Evolutionary conservation across 345 rosid species (phyloP).

Genomic region (Eucalyptus cloeziana): DNA sequence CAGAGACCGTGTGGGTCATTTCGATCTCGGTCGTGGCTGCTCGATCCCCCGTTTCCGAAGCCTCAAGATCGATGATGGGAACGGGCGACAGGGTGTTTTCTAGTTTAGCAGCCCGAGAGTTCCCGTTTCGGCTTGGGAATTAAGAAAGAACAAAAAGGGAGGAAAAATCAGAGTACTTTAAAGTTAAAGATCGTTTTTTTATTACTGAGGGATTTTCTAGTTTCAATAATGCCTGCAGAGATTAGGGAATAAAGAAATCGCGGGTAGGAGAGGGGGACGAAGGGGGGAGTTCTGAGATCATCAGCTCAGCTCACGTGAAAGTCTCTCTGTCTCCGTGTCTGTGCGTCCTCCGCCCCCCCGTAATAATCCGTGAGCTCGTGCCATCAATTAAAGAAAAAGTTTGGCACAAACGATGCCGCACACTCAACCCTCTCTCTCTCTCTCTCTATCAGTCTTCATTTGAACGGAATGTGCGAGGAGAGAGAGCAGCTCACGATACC

Average conservation of each 20-base stretch:
- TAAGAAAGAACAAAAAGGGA: not conserved
- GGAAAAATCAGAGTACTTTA: not conserved
- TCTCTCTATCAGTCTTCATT: not conserved
- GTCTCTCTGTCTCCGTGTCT: not conserved
- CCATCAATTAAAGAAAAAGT: not conserved
- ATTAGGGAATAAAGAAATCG: not conserved
- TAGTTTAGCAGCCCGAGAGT: not conserved
- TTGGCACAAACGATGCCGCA: not conserved
- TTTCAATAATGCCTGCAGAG: not conserved
- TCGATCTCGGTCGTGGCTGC: not conserved
- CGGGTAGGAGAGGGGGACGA: not conserved
- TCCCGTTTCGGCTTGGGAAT: not conserved
- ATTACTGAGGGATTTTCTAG: not conserved
- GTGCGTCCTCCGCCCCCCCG: not conserved
- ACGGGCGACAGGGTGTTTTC: not conserved
- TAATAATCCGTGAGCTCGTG: not conserved
- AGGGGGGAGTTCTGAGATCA: not conserved
- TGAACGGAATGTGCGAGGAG: not conserved
- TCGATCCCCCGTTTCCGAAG: not conserved
- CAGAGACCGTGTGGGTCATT: not conserved
- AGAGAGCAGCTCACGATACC: not conserved
- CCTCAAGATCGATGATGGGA: not conserved
- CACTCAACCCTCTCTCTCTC: not conserved
- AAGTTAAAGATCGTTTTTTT: not conserved
- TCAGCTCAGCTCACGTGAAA: not conserved